Percentiles rank a stretch among this genome's conserved stretches.
Evolutionary conservation across 768 basidiomycete species (phyloP).

Genomic region (Rhodotorula toruloides): DNA sequence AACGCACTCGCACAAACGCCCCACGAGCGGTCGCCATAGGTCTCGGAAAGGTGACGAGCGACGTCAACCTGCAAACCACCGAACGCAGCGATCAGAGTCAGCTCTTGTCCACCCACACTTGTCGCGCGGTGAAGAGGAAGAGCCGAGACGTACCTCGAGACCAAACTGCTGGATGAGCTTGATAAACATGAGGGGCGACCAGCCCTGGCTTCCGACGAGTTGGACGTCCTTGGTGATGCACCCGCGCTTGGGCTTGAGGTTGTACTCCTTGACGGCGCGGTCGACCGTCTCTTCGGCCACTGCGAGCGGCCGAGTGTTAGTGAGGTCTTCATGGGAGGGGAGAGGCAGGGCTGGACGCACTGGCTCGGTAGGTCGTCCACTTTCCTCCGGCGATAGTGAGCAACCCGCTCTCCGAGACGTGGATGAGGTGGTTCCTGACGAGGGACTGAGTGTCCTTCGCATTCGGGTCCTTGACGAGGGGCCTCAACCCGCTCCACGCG

Average conservation of each 20-base stretch:
- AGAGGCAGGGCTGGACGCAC: not conserved
- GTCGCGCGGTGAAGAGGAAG: not conserved
- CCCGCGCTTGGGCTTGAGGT: conserved; percentile 55
- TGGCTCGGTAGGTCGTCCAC: conserved; percentile 85
- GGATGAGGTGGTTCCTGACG: conserved; percentile 88
- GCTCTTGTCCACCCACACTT: no score
- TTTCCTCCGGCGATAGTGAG: conserved; percentile 81
- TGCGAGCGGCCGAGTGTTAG: conserved; percentile 80
- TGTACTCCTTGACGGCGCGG: conserved; percentile 72
- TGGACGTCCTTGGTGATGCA: conserved; percentile 76
- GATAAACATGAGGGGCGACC: conserved; percentile 96
- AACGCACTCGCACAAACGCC: conserved; percentile 76
- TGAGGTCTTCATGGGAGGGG: not conserved
- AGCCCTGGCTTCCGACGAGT: conserved; percentile 85
- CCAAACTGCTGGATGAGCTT: conserved; percentile 81
- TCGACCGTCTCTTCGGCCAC: conserved; percentile 97
- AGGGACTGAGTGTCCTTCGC: conserved; percentile 74
- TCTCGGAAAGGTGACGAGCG: conserved; percentile 84
- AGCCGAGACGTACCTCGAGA: conserved; percentile 28
- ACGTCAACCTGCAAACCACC: conserved; percentile 69
- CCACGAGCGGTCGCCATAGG: conserved; percentile 96
- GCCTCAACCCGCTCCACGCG: conserved; percentile 89
- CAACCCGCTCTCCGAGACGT: conserved; percentile 65
- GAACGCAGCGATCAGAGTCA: not conserved
- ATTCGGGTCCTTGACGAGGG: conserved; percentile 76